Percentiles rank a stretch among this genome's conserved stretches.
Evolutionary conservation across 176 grass and related monocot genomes (phyloP).

Genomic region (Zea luxurians): DNA sequence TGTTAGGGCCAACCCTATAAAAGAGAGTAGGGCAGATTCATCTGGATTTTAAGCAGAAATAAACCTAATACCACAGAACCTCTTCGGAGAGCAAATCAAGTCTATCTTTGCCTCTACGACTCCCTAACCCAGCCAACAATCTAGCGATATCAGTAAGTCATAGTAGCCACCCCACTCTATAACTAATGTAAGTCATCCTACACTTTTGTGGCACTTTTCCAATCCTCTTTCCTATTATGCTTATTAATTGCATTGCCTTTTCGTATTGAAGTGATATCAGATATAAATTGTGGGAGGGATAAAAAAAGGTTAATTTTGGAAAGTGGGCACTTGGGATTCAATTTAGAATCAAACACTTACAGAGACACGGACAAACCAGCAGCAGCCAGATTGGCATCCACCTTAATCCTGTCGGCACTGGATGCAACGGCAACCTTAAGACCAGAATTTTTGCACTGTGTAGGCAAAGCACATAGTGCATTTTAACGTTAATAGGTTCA

Average conservation of each 20-base stretch:
- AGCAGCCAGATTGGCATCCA: slow-evolving; percentile 91
- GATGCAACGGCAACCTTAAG: slow-evolving; percentile 96
- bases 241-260: neutral
- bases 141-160: slow-evolving; percentile 3
- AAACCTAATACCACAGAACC: neutral
- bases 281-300: neutral
- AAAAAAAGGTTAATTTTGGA: neutral
- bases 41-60: neutral
- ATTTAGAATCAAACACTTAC: slow-evolving; percentile 50
- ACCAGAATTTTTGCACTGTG: slow-evolving; percentile 83
- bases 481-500: slow-evolving; percentile 13
- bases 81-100: neutral
- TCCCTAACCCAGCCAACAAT: neutral
- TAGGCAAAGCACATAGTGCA: slow-evolving; percentile 22
- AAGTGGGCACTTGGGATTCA: slow-evolving; percentile 21
- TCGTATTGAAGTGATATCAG: slow-evolving; percentile 3
- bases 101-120: neutral
- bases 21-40: neutral
- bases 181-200: neutral
- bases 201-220: neutral
- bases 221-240: neutral
- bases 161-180: neutral
- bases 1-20: neutral
- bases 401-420: slow-evolving; percentile 91
- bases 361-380: slow-evolving; percentile 72